Base-by-base conservation (phyloP, 352 stramenopile species). In the Pythium rhizo-oryzae region DNA sequence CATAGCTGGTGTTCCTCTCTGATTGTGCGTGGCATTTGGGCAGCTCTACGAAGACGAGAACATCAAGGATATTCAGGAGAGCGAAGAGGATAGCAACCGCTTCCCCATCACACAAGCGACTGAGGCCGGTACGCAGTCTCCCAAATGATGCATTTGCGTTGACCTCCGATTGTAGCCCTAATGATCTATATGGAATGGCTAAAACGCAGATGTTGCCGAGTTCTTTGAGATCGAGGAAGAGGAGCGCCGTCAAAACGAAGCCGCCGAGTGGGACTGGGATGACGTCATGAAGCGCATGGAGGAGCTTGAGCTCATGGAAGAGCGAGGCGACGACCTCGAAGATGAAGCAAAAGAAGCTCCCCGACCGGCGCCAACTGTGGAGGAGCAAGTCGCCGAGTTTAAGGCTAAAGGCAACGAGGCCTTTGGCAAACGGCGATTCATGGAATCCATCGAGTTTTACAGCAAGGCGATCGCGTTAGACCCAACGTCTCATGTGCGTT, bases 221-320 rank as follows among this genome's bases (percentile, higher is more conserved):
- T 96, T 84, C 58, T 96, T 96, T 74, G 88, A 94, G 58, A 70
- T 96, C 43, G 86, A 96, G 66, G 81, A 92, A 67, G 81, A 94
- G 50, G 86, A 96, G 63, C 80, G 81, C 24, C 61, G 75, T 8
- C 83, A 87, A 39, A 80, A 91, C 44, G 87, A 91, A 50, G 67
- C 85, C 19, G 76, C 80, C 0, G 59, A 67, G 24, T 96, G 88
- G 88, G 79, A 85, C 44, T 96, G 88, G 88, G 85, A 96, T 56
- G 86, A 94, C 1, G 81, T 90, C 67, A 94, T 96, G 86, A 86
- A 87, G 62, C 84, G 86, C 44, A 92, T 96, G 75, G 86, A 96
- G 62, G 85, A 89, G 54, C 73, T 96, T 2, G 88, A 96, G 67
- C 76, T 75, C n/a, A 74, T 74, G 24, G 88, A 96, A 74, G 74